Conservation (phyloP, 768 basidiomycete genomes). For the Macrolepiota fuliginosa region DNA sequence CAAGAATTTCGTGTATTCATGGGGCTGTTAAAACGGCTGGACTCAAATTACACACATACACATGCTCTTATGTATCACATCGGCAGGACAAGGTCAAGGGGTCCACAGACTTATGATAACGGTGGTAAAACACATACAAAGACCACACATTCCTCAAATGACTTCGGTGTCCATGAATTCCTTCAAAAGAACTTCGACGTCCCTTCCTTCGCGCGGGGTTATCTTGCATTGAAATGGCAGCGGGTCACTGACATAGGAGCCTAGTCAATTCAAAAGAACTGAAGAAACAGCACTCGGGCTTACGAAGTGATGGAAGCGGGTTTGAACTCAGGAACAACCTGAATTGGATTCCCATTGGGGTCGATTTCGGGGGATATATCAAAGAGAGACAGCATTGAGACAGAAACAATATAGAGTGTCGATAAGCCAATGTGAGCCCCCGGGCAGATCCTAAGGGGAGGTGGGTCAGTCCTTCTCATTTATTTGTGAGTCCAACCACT, state of each 20-base stretch:
- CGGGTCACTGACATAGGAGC: neutral
- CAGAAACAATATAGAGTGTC: conserved; percentile 17
- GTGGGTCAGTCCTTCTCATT: neutral
- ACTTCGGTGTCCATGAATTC: neutral
- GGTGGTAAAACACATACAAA: neutral
- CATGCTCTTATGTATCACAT: too few species aligned
- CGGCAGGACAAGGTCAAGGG: too few species aligned
- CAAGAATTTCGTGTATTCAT: too few species aligned
- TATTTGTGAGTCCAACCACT: neutral
- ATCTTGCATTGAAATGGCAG: neutral
- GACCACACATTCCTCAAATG: neutral
- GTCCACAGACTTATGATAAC: neutral
- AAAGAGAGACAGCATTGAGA: conserved; percentile 19
- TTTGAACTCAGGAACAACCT: conserved; percentile 7
- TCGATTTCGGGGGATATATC: conserved; percentile 18
- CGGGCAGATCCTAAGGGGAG: conserved; percentile 20
- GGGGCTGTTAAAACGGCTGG: too few species aligned
- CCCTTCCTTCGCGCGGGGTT: neutral
- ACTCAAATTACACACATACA: too few species aligned
- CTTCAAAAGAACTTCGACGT: neutral
- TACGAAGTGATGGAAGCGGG: neutral
- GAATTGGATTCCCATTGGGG: conserved; percentile 15
- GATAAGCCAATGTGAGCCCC: conserved; percentile 21
- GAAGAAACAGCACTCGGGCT: neutral
- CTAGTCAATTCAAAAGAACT: neutral